Conservation (phyloP, 371 early-diverging fungal genomes). For the Smittium culicis region DNA sequence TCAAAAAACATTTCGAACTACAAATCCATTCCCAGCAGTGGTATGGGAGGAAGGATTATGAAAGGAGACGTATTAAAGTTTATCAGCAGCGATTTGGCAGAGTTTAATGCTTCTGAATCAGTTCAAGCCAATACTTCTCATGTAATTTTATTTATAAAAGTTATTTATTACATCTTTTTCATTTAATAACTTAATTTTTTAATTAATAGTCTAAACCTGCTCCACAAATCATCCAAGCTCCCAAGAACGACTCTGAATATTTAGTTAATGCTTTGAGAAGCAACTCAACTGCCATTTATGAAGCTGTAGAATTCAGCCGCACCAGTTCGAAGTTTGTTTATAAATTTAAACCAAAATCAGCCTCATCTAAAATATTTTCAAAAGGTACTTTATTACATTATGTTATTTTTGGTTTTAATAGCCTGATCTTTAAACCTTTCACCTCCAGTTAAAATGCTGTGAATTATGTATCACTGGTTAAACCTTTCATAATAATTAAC, state of each 20-base stretch:
- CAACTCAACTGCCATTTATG: too few species aligned
- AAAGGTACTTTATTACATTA: background rate
- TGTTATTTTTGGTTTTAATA: background rate
- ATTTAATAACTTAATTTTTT: too few species aligned
- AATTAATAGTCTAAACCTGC: background rate
- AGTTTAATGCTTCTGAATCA: too few species aligned
- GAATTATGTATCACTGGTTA: background rate
- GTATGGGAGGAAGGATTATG: conserved; percentile 78
- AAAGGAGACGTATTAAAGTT: conserved; percentile 79
- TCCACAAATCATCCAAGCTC: too few species aligned
- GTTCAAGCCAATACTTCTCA: too few species aligned
- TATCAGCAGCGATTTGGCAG: too few species aligned
- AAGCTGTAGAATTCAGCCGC: too few species aligned
- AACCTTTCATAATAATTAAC: background rate
- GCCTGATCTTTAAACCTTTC: too few species aligned
- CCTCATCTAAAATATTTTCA: background rate
- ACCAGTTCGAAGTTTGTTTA: background rate
- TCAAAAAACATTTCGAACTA: conserved; percentile 34
- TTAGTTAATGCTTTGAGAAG: too few species aligned
- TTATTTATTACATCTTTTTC: background rate
- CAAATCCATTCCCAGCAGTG: conserved; percentile 55
- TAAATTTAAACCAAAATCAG: background rate
- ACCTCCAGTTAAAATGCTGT: too few species aligned
- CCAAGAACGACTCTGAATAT: too few species aligned
- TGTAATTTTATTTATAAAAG: background rate